phyloP scores from a whole-genome alignment of 352 stramenopile genomes.

The Phytophthora megakarya region DNA sequence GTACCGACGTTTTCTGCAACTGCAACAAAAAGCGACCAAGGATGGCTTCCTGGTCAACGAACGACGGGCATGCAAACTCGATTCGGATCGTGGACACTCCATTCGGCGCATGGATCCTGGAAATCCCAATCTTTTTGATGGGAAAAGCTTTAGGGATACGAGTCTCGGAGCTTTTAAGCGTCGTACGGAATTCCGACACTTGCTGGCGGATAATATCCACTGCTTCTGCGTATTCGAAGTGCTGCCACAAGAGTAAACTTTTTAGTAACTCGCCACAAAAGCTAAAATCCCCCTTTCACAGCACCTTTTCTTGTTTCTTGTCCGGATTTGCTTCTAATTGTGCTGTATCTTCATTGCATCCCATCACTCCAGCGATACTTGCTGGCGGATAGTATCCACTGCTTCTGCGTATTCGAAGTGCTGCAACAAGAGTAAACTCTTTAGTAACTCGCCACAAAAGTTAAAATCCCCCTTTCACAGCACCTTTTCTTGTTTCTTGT shows the following conservation, averaged over 20 bases:
- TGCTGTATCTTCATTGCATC: too few species aligned
- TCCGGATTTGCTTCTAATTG: too few species aligned
- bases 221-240: slow-evolving; percentile 63
- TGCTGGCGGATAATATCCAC: slow-evolving; percentile 74
- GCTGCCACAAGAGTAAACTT: slow-evolving; percentile 36
- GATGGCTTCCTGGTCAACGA: slow-evolving; percentile 77
- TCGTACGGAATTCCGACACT: slow-evolving; percentile 77
- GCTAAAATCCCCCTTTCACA: background rate
- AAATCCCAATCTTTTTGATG: slow-evolving; percentile 86
- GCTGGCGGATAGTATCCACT: slow-evolving; percentile 70
- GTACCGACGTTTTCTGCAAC: slow-evolving; percentile 42
- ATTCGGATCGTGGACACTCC: slow-evolving; percentile 85
- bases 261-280: slow-evolving; percentile 1
- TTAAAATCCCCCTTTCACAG: background rate
- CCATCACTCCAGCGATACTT: too few species aligned
- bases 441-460: background rate
- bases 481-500: slow-evolving; percentile 45
- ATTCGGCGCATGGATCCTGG: slow-evolving; percentile 77
- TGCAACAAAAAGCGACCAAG: slow-evolving; percentile 68
- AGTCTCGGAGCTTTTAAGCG: slow-evolving; percentile 73
- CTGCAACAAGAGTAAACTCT: slow-evolving; percentile 33
- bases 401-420: slow-evolving; percentile 66
- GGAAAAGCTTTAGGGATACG: slow-evolving; percentile 77
- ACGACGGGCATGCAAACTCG: slow-evolving; percentile 78
- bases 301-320: slow-evolving; percentile 48